Conservation (phyloP, 2,329 filamentous ascomycete species). For the Epichloe elymi region DNA sequence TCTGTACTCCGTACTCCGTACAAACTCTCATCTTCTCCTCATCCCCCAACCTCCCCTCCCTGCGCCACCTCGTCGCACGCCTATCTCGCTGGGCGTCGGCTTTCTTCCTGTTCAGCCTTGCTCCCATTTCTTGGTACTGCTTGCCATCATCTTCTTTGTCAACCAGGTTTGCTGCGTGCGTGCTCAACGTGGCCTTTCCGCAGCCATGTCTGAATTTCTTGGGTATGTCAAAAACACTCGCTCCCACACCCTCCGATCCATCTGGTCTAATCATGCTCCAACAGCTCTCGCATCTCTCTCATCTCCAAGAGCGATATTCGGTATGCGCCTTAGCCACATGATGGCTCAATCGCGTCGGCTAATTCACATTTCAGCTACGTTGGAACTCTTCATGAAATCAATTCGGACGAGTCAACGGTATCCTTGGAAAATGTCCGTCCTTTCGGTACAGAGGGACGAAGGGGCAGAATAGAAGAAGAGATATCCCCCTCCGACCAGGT, state of each 20-base stretch:
- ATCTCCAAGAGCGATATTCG: constrained; percentile 97
- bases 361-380: constrained; percentile 57
- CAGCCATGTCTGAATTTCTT: constrained; percentile 46
- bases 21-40: constrained; percentile 11
- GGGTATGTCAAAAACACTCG: constrained; percentile 30
- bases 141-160: constrained; percentile 10
- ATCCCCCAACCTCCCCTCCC: neutral
- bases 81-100: constrained; percentile 1
- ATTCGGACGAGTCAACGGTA: constrained; percentile 91
- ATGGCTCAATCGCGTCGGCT: constrained; percentile 13
- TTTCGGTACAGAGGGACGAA: constrained; percentile 85
- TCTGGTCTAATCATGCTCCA: neutral
- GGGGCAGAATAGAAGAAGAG: constrained; percentile 65
- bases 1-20: constrained; percentile 6
- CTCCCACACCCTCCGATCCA: neutral
- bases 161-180: constrained; percentile 22
- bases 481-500: constrained; percentile 73
- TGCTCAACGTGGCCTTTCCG: constrained; percentile 27
- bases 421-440: constrained; percentile 93
- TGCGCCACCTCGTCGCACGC: constrained; percentile 1
- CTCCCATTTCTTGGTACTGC: constrained; percentile 7
- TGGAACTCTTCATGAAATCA: constrained; percentile 93
- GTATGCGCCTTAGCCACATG: constrained; percentile 36
- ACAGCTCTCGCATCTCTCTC: constrained; percentile 83
- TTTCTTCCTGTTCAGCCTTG: neutral